Percentiles rank a stretch among this genome's conserved stretches.
These are phyloP conservation scores for Eimeria zaria DNA, from an alignment of 169 alveolate genomes.

Conservation along the genomic window DNA sequence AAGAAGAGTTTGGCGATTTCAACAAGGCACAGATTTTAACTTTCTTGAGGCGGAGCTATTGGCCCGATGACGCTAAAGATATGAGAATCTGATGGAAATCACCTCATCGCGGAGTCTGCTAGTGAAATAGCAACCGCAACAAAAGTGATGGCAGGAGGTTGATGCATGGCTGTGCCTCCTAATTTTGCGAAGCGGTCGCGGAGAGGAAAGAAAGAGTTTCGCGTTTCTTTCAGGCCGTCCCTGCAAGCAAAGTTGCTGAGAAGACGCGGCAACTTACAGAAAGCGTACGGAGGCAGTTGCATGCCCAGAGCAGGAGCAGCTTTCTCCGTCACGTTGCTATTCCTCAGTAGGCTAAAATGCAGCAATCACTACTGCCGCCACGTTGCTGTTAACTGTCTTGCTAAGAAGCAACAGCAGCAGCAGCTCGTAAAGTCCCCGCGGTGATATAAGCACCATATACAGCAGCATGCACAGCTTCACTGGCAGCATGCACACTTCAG, in stretches of 20 bases:
- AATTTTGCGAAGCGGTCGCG: not conserved
- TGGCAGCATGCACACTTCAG: not conserved
- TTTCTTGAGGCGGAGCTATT: slow-evolving; percentile 10
- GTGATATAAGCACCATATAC: not conserved
- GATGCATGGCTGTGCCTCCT: not conserved
- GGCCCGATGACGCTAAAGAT: slow-evolving; percentile 6
- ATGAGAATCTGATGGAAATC: slow-evolving; percentile 21
- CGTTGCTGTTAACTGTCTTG: not conserved
- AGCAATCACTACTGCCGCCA: not conserved
- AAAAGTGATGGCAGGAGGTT: not conserved
- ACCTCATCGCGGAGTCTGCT: not conserved
- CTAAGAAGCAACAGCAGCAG: slow-evolving; percentile 59
- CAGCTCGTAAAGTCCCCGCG: not conserved
- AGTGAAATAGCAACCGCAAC: not conserved
- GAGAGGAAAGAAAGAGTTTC: not conserved
- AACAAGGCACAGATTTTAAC: not conserved
- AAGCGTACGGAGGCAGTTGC: not conserved
- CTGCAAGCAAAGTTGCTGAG: not conserved
- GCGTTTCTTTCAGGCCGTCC: not conserved
- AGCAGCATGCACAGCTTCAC: not conserved
- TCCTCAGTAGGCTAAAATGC: not conserved
- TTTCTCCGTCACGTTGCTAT: not conserved
- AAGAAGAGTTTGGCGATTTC: slow-evolving; percentile 30
- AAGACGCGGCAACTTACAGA: not conserved
- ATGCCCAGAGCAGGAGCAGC: not conserved